Evolutionary conservation across 495 filamentous ascomycete genomes (phyloP), one percentile per base, ranked within the genome.

Genomic region (Aspergillus saccharolyticus): DNA sequence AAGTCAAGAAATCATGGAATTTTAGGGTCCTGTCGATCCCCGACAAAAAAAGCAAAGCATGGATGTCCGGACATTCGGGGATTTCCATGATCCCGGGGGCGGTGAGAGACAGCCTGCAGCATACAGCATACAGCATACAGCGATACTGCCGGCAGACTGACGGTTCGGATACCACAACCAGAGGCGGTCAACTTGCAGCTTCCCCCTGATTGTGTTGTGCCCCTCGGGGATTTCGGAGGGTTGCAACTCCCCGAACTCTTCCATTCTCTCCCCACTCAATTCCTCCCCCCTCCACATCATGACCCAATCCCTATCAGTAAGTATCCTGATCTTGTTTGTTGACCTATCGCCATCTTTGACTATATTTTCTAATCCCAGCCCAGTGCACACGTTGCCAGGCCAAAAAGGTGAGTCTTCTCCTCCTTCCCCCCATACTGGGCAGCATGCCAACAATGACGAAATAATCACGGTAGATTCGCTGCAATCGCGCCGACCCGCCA

Each of bases 331-430:
- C 10, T 30, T 30, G 4, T 30, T 30, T n/a, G n/a, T n/a, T n/a
- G n/a, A n/a, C n/a, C n/a, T n/a, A n/a, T n/a, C n/a, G 25, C 25
- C 10, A 4, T 30, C 25, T 30, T 30, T 30, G 4, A 10, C 25
- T 30, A 10, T 10, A 10, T 57, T 7, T 24, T 17, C 19, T 52
- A 16, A n/a, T 22, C 19, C 2, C 10, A 21, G 15, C 12, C 5
- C 15, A 64, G 62, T 64, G 62, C 45, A 54, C 42, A n/a, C 62
- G 62, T 17, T 64, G 62, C 21, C 52, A 64, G 25, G 55, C 62
- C 25, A 64, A 59, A 45, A 64, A 64, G 58, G 62, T 64, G 54
- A 21, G 18, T 1, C 3, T 6, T 3, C 21, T 20, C 12, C 12
- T 15, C 44, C 9, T 19, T 9, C 15, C 12, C 17, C 9, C 3